Conservation (phyloP, 176 grass and related monocot species). For the Olyra latifolia region DNA sequence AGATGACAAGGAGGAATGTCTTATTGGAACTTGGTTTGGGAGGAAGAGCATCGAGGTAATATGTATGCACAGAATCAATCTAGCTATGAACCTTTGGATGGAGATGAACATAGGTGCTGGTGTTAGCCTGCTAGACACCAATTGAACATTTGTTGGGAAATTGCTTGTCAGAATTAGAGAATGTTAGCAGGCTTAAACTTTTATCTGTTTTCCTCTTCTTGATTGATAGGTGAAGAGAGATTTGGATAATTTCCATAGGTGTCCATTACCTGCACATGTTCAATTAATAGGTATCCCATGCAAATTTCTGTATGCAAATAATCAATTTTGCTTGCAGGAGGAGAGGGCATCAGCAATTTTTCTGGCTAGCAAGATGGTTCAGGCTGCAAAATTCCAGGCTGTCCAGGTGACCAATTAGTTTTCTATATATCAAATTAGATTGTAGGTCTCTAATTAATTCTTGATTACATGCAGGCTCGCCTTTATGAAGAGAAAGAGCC, state of each 20-base stretch:
- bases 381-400: constrained; percentile 79
- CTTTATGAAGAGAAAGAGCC: constrained; percentile 95
- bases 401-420: constrained; percentile 55
- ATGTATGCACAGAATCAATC: constrained; percentile 12
- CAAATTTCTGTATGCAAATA: constrained; percentile 8
- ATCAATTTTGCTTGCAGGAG: constrained; percentile 61
- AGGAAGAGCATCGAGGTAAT: constrained; percentile 82
- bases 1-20: constrained; percentile 84
- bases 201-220: background rate
- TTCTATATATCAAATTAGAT: constrained; percentile 15
- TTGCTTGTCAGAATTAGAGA: constrained; percentile 1
- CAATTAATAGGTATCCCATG: background rate
- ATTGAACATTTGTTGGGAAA: constrained; percentile 12
- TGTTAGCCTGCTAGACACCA: background rate
- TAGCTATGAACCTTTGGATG: constrained; percentile 12
- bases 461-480: constrained; percentile 49
- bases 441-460: constrained; percentile 41
- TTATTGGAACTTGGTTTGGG: constrained; percentile 97
- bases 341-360: constrained; percentile 61
- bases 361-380: constrained; percentile 81
- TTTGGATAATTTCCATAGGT: background rate
- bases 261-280: background rate
- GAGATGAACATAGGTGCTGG: background rate
- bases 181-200: background rate
- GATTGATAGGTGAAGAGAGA: background rate